A percentile compares a stretch with the other conserved stretches of the same genome.
Conservation (phyloP, 192 early-diverging fungal genomes). For the Coemansia sp. region DNA sequence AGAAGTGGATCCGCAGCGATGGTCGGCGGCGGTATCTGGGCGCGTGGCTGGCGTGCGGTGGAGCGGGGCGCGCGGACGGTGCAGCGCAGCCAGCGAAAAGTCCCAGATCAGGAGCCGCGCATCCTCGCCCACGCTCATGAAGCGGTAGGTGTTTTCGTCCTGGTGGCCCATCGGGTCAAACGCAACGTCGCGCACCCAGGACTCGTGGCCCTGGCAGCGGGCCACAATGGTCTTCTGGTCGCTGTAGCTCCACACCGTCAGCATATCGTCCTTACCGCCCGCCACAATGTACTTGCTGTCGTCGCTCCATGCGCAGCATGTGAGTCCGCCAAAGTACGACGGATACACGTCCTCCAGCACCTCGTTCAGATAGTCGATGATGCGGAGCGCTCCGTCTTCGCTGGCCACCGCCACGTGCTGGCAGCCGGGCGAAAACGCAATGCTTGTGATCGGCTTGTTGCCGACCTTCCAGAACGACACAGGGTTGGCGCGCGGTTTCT, state of each 20-base stretch:
- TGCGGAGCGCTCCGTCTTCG: conserved; percentile 76
- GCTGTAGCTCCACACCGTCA: conserved; percentile 86
- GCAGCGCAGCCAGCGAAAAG: conserved; percentile 77
- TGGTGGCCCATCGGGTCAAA: conserved; percentile 81
- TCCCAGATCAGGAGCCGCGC: conserved; percentile 90
- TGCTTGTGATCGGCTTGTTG: conserved; percentile 70
- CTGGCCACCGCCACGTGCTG: conserved; percentile 77
- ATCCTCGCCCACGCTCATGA: conserved; percentile 92
- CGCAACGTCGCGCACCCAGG: conserved; percentile 81
- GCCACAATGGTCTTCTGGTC: conserved; percentile 72
- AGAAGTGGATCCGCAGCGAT: not conserved
- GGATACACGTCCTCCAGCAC: conserved; percentile 71
- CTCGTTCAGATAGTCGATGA: conserved; percentile 76
- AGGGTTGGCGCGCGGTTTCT: conserved; percentile 80
- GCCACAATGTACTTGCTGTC: conserved; percentile 82
- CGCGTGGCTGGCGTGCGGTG: conserved; percentile 1
- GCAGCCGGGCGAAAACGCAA: conserved; percentile 82
- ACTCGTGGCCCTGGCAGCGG: conserved; percentile 88
- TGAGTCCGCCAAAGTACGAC: conserved; percentile 86
- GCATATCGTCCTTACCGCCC: conserved; percentile 91
- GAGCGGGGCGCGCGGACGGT: conserved; percentile 63
- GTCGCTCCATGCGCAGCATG: conserved; percentile 87
- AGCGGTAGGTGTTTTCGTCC: conserved; percentile 77
- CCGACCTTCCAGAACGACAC: conserved; percentile 77
- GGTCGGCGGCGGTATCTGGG: not conserved